Evolutionary conservation across 768 basidiomycete species (phyloP).

Genomic region (Leccinum variicolor): DNA sequence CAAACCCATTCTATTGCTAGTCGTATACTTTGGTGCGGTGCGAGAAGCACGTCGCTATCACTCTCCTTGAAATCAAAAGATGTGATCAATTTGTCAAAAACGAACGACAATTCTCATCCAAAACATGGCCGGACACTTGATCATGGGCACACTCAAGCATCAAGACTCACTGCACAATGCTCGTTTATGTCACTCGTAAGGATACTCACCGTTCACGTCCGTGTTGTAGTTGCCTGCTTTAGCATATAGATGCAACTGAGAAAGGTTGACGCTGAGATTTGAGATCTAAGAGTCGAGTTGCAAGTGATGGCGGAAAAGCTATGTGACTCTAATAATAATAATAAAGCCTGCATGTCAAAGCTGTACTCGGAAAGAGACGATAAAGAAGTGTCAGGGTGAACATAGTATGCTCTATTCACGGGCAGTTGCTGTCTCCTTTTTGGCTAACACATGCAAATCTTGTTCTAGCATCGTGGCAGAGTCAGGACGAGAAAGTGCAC

Average conservation of each 20-base stretch:
- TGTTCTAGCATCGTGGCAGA: slow-evolving; percentile 49
- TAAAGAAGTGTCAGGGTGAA: background rate
- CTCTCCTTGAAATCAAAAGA: background rate
- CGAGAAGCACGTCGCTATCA: background rate
- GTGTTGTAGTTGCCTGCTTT: too few species aligned
- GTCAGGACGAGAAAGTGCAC: background rate
- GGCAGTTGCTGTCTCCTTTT: slow-evolving; percentile 61
- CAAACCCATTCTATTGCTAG: background rate
- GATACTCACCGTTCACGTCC: background rate
- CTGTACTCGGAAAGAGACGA: background rate
- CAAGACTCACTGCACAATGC: background rate
- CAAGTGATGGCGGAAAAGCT: background rate
- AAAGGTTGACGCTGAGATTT: background rate
- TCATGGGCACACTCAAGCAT: background rate
- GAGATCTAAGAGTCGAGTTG: background rate
- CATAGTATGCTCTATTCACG: slow-evolving; percentile 42
- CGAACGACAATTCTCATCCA: background rate
- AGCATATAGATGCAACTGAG: background rate
- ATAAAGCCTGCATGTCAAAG: background rate
- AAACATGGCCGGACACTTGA: background rate
- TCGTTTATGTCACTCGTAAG: background rate
- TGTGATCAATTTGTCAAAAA: background rate
- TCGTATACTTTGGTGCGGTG: background rate
- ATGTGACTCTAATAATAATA: background rate
- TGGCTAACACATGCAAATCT: slow-evolving; percentile 70